Base-by-base conservation (phyloP, 2,329 filamentous ascomycete species). In the Fusarium nanum region DNA sequence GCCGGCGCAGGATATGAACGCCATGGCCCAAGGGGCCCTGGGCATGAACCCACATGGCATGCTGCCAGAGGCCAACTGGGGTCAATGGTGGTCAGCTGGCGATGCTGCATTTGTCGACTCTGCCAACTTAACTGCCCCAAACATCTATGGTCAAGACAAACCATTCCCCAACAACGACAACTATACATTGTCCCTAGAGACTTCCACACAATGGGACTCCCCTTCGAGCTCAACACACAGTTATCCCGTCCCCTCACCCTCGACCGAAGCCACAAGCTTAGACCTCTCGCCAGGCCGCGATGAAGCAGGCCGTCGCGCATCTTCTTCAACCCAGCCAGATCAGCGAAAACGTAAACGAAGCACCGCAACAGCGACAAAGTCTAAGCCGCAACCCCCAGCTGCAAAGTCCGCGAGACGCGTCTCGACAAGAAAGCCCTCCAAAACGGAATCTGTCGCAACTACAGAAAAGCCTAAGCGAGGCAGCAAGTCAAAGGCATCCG, bases 301-400 rank as follows among this genome's bases (percentile, higher is more conserved):
- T 5, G 5, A 42, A 5, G 12, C 5, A 11, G 14, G 16, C 5
- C 53, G 53, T 11, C 53, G 48, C 8, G 20, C 16, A 14, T 67
- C 64, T 6, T 20, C 16, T 2, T 7, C 49, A 18, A n/a, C 34
- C 1, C 48, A 50, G 2, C 3, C 22, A 9, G 49, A 64, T 1
- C 49, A 40, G 8, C 44, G 23, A n/a, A 52, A 30, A n/a, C 44
- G 34, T 2, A 55, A 53, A 6, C 44, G 23, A 16, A 53, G 7
- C 10, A 28, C 49, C 0, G 22, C 11, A 18, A 3, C 16, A 13
- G 5, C 3, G n/a, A 22, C 18, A n/a, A 27, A 50, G 34, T 10
- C 18, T 12, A 16, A n/a, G 12, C 2, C 1, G 5, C 1, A 25
- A 4, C 13, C 0, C 3, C 23, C 6, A 4, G 7, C 44, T 4